Evolutionary conservation across 805 yeast species (phyloP).

Genomic region (Pichia heedii): DNA sequence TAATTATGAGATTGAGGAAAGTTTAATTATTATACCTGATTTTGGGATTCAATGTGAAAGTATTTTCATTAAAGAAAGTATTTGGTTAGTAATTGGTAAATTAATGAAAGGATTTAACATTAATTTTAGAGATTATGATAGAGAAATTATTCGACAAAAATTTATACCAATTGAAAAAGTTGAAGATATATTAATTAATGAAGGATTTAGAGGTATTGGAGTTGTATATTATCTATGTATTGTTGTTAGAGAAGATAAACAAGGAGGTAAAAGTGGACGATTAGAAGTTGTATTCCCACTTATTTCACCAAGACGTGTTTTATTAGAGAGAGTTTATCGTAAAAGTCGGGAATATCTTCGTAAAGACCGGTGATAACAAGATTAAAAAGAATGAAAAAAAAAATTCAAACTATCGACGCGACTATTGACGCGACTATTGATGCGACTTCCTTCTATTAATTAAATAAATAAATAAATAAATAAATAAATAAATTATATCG

Average conservation of each 20-base stretch:
- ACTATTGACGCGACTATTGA: too few relatives aligned
- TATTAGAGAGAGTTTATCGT: constrained; percentile 23
- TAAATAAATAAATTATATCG: too few relatives aligned
- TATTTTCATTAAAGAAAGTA: constrained; percentile 19
- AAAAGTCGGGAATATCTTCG: constrained; percentile 6
- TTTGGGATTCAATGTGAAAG: constrained; percentile 40
- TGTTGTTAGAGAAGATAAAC: constrained; percentile 26
- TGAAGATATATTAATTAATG: constrained; percentile 63
- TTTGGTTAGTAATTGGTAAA: constrained; percentile 2
- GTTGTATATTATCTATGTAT: constrained; percentile 59
- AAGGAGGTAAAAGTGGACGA: constrained; percentile 24
- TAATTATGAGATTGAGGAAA: constrained; percentile 33
- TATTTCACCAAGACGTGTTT: constrained; percentile 23
- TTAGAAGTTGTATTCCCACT: constrained; percentile 23
- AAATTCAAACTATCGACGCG: too few relatives aligned
- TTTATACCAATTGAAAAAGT: constrained; percentile 52
- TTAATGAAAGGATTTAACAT: background rate
- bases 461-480: too few relatives aligned
- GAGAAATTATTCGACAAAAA: constrained; percentile 14
- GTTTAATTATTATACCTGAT: constrained; percentile 36
- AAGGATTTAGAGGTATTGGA: constrained; percentile 61
- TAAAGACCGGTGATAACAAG: too few relatives aligned
- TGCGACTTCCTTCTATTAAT: too few relatives aligned
- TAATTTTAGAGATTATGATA: background rate
- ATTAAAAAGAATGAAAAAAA: too few relatives aligned